Evolutionary conservation across 192 early-diverging fungal species (phyloP), one percentile per base, ranked within the genome.

Genomic region (Lobosporangium transversale): DNA sequence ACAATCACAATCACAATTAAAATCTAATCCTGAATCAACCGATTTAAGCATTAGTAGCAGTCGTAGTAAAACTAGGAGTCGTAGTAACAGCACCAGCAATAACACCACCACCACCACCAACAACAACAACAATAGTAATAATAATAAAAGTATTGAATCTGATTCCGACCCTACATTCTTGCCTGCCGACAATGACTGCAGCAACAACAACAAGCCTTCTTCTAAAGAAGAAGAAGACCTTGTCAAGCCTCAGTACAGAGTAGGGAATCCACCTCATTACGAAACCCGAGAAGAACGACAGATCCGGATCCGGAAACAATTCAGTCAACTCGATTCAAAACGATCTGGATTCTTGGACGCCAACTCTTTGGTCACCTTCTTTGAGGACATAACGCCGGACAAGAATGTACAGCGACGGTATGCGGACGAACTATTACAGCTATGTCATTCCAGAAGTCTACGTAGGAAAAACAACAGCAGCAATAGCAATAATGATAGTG

Each of bases 271-370:
- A 17, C 64, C 73, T 45, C 65, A 67, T 50, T 67, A 67, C 40
- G 73, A 76, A 42, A 62, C 73, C 29, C 73, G 73, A 0, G 59
- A 76, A 37, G 73, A 76, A 62, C 73, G 65, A 7, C 65, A 58
- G 59, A 66, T 21, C 37, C 58, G 73, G 58, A 76, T 76, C 59
- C 64, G 73, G 33, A 59, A 60, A 56, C 73, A 76, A 40, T 76
- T 76, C 65, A 52, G 63, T 8, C 73, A 67, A 31, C 45, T 76
- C 20, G 64, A 67, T 45, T 42, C 48, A 2, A 32, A 76, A 10
- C 42, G 31, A 15, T 62, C 73, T 9, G 73, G 65, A 10, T 61
- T 55, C 48, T 20, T 76, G 18, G 73, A 76, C 21, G 53, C 73
- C 20, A 62, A 76, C 37, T 62, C 73, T 6, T 54, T 76, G 9